Evolutionary conservation across 495 filamentous ascomycete genomes (phyloP).

Genomic region (Aspergillus coremiiformis): DNA sequence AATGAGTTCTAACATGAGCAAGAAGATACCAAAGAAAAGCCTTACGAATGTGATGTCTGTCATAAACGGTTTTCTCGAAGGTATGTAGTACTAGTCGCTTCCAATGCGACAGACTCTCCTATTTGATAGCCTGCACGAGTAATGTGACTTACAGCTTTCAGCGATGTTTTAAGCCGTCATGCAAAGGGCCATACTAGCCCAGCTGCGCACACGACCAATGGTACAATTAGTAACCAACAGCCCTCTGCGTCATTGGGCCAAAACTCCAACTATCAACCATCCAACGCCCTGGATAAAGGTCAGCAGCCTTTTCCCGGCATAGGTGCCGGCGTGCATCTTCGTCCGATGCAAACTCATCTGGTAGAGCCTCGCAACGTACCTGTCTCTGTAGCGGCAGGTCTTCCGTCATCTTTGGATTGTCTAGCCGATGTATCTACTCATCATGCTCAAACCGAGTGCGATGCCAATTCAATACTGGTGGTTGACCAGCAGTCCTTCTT

Average conservation of each 20-base stretch:
- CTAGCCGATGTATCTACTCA: slow-evolving; percentile 35
- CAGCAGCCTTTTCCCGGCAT: slow-evolving; percentile 17
- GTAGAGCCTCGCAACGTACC: slow-evolving; percentile 20
- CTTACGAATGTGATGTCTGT: slow-evolving; percentile 47
- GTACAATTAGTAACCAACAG: slow-evolving; percentile 15
- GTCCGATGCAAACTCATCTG: slow-evolving; percentile 12
- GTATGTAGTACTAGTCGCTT: slow-evolving; percentile 30
- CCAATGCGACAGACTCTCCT: neutral
- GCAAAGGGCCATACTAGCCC: slow-evolving; percentile 40
- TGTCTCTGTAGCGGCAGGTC: slow-evolving; percentile 15
- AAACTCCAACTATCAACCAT: slow-evolving; percentile 17
- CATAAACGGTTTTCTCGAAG: slow-evolving; percentile 48
- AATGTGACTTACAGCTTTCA: slow-evolving; percentile 11
- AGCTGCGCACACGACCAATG: slow-evolving; percentile 19
- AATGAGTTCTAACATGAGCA: neutral
- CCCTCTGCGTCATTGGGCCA: slow-evolving; percentile 10
- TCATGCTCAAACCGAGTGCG: slow-evolving; percentile 28
- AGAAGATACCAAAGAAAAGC: slow-evolving; percentile 47
- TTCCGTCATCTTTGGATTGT: slow-evolving; percentile 33
- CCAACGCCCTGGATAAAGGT: slow-evolving; percentile 16
- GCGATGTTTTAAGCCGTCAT: slow-evolving; percentile 48
- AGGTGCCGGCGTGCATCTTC: slow-evolving; percentile 5
- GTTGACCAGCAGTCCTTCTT: slow-evolving; percentile 30
- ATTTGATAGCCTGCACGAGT: neutral
- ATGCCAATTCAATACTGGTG: slow-evolving; percentile 29